These are phyloP conservation scores for Akebia trifoliata DNA, from an alignment of 164 flowering plant species.

Conservation along the genomic window DNA sequence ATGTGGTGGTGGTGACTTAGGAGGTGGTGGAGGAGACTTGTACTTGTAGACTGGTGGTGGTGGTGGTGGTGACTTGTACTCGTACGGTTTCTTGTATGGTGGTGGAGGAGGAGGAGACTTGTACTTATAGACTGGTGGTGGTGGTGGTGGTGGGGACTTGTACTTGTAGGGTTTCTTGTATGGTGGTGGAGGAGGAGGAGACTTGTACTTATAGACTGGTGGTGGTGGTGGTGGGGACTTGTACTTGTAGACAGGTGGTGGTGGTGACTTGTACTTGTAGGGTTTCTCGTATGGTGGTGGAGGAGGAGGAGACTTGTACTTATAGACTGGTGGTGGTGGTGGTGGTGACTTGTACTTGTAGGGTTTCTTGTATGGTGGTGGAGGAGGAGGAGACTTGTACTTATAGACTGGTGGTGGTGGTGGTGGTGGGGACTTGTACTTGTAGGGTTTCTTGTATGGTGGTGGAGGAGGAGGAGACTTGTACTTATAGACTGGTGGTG, in stretches of 20 bases:
- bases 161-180: slow-evolving; percentile 1
- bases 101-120: slow-evolving; percentile 6
- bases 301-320: slow-evolving; percentile 11
- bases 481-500: slow-evolving; percentile 13
- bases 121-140: slow-evolving; percentile 1
- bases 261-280: slow-evolving; percentile 13
- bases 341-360: slow-evolving; percentile 13
- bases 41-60: slow-evolving; percentile 5
- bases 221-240: slow-evolving; percentile 15
- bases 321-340: slow-evolving; percentile 10
- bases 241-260: slow-evolving; percentile 12
- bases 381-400: slow-evolving; percentile 10
- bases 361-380: slow-evolving; percentile 12
- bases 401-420: slow-evolving; percentile 15
- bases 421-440: slow-evolving; percentile 10
- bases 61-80: slow-evolving; percentile 15
- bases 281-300: too few species aligned
- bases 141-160: slow-evolving; percentile 18
- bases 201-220: slow-evolving; percentile 6
- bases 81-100: slow-evolving; percentile 16
- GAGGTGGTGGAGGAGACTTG: slow-evolving; percentile 11
- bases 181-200: slow-evolving; percentile 14
- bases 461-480: slow-evolving; percentile 14
- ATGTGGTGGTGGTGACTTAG: slow-evolving; percentile 17
- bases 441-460: slow-evolving; percentile 5